Base-by-base conservation (phyloP, 129 eudicot species). In the Oenanthe sinensis region DNA sequence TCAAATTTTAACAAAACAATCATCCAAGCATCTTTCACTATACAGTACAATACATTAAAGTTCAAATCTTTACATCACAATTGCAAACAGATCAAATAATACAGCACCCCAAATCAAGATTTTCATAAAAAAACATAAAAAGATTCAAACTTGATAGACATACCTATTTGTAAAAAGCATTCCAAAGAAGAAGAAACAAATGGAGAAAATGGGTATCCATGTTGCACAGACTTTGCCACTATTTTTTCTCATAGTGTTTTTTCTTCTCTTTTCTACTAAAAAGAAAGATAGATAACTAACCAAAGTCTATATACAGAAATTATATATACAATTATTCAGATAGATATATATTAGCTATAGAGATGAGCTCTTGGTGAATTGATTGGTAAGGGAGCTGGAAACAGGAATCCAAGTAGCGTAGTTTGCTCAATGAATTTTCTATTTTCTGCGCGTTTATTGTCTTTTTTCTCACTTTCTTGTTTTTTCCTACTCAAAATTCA, bases 151-250 rank as follows among this genome's bases (percentile, higher is more conserved):
- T 33, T 52, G 22, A 43, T 3, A 37, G 3, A 75, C 79, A n/a
- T 12, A 87, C 97, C 89, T 89, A 87, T 89, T 93, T 58, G 98
- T 90, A 78, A 89, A 83, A 44, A 93, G 85, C 95, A 91, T 85
- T 79, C 98, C 98, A 42, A 89, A 72, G 54, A 91, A 78, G 89
- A 93, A 93, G 89, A 86, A 91, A 68, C 82, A 87, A 40, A 88
- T 74, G 75, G 91, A 91, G 84, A 87, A 85, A 81, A 93, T 55
- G 49, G 96, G 90, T 63, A 93, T 82, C 98, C 96, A 93, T 82
- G 89, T 91, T 0, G 87, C 88, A 20, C 97, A 91, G n/a, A 88
- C 88, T 81, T 83, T 91, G 2, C 88, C 92, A 14, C 82, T 85
- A 86, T 24, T 86, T 81, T 87, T 80, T 89, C 79, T 93, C 91